Conservation (phyloP, 2,329 filamentous ascomycete species). For the Aphanocladium album region DNA sequence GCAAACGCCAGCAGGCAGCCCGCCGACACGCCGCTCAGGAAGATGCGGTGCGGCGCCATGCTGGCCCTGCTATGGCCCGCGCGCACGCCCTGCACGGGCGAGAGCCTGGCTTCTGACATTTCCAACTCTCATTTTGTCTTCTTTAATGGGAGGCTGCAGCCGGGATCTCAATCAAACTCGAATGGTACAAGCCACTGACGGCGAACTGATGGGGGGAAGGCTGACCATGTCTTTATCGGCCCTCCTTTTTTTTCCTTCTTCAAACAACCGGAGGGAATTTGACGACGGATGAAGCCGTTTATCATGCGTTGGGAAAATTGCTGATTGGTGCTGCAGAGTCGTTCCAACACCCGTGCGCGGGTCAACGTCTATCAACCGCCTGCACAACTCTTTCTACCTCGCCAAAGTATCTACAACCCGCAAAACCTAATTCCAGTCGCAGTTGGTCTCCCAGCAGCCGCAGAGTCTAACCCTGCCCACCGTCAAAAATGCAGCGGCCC, state of each 20-base stretch:
- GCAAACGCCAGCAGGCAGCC: constrained; percentile 48
- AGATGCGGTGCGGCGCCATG: constrained; percentile 48
- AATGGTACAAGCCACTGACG: too few relatives aligned
- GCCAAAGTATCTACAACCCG: too few relatives aligned
- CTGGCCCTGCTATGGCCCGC: constrained; percentile 43
- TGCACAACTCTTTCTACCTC: too few relatives aligned
- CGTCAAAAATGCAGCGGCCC: neutral
- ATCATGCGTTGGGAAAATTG: neutral
- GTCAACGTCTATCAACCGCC: neutral
- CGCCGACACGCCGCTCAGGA: constrained; percentile 45
- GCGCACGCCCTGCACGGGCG: neutral
- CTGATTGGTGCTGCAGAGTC: neutral
- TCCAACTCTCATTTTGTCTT: neutral
- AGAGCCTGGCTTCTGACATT: neutral
- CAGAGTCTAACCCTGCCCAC: neutral
- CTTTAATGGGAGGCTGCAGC: too few relatives aligned
- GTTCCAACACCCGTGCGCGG: neutral
- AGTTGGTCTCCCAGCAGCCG: neutral
- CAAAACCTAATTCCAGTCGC: neutral
- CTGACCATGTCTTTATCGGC: too few relatives aligned
- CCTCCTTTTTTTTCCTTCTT: too few relatives aligned
- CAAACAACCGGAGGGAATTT: neutral
- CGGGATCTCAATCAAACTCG: too few relatives aligned
- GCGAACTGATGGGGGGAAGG: too few relatives aligned
- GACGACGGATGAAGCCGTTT: neutral